Evolutionary conservation across 805 yeast species (phyloP).

Genomic region (Saturnispora gosingensis): DNA sequence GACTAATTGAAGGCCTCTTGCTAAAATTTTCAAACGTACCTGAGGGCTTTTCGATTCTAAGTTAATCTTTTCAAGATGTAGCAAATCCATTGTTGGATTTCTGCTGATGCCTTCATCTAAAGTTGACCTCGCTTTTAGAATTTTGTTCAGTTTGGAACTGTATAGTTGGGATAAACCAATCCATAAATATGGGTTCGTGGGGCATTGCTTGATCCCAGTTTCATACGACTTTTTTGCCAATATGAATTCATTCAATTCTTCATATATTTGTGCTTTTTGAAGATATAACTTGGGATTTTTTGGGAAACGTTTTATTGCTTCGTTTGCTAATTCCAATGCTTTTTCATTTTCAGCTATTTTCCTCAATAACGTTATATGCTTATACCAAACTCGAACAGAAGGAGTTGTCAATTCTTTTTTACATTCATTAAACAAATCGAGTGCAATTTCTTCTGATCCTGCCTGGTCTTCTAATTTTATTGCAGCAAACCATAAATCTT

Average conservation of each 20-base stretch:
- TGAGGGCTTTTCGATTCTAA: slow-evolving; percentile 53
- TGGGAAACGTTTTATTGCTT: slow-evolving; percentile 43
- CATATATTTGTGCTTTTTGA: slow-evolving; percentile 52
- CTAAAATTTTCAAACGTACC: slow-evolving; percentile 34
- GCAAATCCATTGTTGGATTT: slow-evolving; percentile 37
- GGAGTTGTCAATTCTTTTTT: slow-evolving; percentile 12
- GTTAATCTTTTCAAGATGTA: slow-evolving; percentile 50
- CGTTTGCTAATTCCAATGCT: slow-evolving; percentile 35
- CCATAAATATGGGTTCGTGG: slow-evolving; percentile 45
- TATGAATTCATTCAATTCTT: slow-evolving; percentile 21
- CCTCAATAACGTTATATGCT: slow-evolving; percentile 46
- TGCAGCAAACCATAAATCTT: slow-evolving; percentile 63
- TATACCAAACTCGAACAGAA: slow-evolving; percentile 50
- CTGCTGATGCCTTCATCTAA: slow-evolving; percentile 57
- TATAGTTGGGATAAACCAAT: slow-evolving; percentile 39
- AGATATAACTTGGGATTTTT: slow-evolving; percentile 44
- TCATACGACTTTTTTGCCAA: slow-evolving; percentile 41
- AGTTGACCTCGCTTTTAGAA: slow-evolving; percentile 58
- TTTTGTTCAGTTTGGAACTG: slow-evolving; percentile 30
- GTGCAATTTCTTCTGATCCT: slow-evolving; percentile 29
- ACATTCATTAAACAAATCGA: slow-evolving; percentile 27
- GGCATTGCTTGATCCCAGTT: slow-evolving; percentile 41
- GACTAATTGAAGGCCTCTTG: slow-evolving; percentile 47
- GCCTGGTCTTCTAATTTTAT: slow-evolving; percentile 49
- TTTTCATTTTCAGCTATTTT: slow-evolving; percentile 25